Conservation (phyloP, 225 moss, liverwort and hornwort genomes). For the Pleurozium schreberi region DNA sequence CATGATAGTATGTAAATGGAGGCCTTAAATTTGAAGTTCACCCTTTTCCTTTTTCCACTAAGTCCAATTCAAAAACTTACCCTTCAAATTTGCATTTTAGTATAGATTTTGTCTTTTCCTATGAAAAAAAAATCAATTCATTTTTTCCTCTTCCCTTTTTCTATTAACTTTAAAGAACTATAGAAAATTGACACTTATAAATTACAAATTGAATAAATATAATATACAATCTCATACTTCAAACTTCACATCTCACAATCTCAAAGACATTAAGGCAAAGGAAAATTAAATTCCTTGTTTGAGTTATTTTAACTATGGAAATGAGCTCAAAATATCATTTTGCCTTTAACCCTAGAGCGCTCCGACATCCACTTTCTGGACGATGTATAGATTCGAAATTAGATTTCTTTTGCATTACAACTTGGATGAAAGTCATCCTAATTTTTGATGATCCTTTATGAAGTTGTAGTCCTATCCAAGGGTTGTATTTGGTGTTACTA, state of each 20-base stretch:
- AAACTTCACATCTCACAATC: neutral
- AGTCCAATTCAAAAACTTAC: neutral
- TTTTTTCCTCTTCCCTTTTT: neutral
- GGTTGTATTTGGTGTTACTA: too few relatives aligned
- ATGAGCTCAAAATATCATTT: neutral
- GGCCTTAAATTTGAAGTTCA: neutral
- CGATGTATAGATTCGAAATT: too few relatives aligned
- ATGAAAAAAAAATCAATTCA: neutral
- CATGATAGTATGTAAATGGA: too few relatives aligned
- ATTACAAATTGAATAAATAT: neutral
- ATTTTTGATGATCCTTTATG: too few relatives aligned
- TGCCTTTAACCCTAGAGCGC: neutral
- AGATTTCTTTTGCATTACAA: too few relatives aligned
- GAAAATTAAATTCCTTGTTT: neutral
- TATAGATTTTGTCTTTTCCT: neutral
- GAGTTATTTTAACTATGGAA: neutral
- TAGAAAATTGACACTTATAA: neutral
- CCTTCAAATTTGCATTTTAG: neutral
- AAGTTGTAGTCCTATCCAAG: too few relatives aligned
- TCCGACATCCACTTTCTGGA: too few relatives aligned
- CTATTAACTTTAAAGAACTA: neutral
- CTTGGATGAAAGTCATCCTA: too few relatives aligned
- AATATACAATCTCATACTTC: neutral
- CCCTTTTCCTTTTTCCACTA: accelerated
- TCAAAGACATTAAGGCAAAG: neutral